Percentiles rank a stretch among this genome's conserved stretches.
phyloP scores from a whole-genome alignment of 2,329 filamentous ascomycete genomes.

The Stemphylium lycopersici region DNA sequence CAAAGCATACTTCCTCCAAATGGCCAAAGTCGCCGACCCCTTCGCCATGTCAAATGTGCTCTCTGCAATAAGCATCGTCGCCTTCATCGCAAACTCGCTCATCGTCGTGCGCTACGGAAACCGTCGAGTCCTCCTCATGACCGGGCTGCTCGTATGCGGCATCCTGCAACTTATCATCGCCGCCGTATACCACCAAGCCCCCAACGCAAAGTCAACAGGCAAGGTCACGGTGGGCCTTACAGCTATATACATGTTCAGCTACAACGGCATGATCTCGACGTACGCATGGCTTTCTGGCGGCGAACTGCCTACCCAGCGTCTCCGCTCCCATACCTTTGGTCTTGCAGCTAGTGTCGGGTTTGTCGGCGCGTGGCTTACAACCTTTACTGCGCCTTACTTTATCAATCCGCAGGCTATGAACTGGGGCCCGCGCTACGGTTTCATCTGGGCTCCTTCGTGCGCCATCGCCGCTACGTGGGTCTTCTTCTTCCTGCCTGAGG shows the following conservation, averaged over 20 bases:
- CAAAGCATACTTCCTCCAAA: slow-evolving; percentile 65
- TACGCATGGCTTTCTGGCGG: slow-evolving; percentile 65
- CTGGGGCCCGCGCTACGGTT: slow-evolving; percentile 65
- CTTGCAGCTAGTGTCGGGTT: slow-evolving; percentile 60
- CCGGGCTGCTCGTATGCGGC: slow-evolving; percentile 60
- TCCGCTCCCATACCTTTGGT: slow-evolving; percentile 64
- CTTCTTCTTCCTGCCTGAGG: slow-evolving; percentile 59
- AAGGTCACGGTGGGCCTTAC: slow-evolving; percentile 61
- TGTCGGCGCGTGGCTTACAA: slow-evolving; percentile 61
- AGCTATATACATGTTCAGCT: slow-evolving; percentile 61
- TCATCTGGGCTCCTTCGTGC: slow-evolving; percentile 59
- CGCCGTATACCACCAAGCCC: slow-evolving; percentile 56
- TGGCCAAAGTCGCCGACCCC: slow-evolving; percentile 61
- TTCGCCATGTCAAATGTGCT: slow-evolving; percentile 65
- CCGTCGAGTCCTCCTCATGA: slow-evolving; percentile 60
- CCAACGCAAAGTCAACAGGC: slow-evolving; percentile 45
- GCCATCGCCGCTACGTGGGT: slow-evolving; percentile 41
- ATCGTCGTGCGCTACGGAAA: slow-evolving; percentile 62
- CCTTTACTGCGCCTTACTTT: slow-evolving; percentile 65
- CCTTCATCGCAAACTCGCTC: slow-evolving; percentile 60
- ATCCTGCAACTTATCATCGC: slow-evolving; percentile 62
- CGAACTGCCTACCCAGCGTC: slow-evolving; percentile 63
- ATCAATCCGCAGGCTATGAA: slow-evolving; percentile 61
- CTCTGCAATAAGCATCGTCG: slow-evolving; percentile 60
- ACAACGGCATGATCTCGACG: slow-evolving; percentile 61